Evolutionary conservation across 305 asterid species (phyloP).

Genomic region (Rubia tinctorum): DNA sequence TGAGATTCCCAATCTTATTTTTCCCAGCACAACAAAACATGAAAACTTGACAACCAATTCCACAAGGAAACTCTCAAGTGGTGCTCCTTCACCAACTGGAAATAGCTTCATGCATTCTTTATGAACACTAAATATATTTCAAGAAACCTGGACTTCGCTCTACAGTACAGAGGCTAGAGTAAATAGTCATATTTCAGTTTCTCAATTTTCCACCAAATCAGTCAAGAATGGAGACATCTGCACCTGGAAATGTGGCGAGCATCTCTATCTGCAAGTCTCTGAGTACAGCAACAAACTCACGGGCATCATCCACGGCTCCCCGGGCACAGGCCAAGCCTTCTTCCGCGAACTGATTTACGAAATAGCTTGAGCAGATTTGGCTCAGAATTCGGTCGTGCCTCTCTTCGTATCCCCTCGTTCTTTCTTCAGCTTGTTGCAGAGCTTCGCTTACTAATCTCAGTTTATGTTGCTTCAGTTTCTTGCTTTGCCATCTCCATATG

Average conservation of each 20-base stretch:
- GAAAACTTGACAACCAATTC: too few species aligned
- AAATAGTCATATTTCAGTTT: neutral
- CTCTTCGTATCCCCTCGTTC: constrained; percentile 28
- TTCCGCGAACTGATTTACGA: constrained; percentile 32
- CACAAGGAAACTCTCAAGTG: too few species aligned
- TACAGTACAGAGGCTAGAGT: neutral
- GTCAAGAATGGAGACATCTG: constrained; percentile 4
- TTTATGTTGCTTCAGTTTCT: constrained; percentile 24
- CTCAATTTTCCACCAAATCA: constrained; percentile 14
- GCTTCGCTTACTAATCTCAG: constrained; percentile 23
- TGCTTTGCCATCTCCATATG: constrained; percentile 21
- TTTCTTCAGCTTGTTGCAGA: constrained; percentile 31
- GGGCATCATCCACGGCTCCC: constrained; percentile 38
- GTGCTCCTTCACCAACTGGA: too few species aligned
- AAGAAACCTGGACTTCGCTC: too few species aligned
- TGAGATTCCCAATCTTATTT: too few species aligned
- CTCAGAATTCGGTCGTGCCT: constrained; percentile 47
- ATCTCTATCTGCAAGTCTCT: constrained; percentile 35
- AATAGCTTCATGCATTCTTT: too few species aligned
- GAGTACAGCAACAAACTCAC: constrained; percentile 30
- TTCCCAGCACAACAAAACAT: too few species aligned
- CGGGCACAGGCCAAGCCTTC: constrained; percentile 41
- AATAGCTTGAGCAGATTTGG: constrained; percentile 41
- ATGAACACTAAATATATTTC: too few species aligned
- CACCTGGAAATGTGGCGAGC: constrained; percentile 23